Evolutionary conservation across 139 green algal genomes (phyloP), one percentile per base, ranked within the genome.

Genomic region (Nannochloris sp.): DNA sequence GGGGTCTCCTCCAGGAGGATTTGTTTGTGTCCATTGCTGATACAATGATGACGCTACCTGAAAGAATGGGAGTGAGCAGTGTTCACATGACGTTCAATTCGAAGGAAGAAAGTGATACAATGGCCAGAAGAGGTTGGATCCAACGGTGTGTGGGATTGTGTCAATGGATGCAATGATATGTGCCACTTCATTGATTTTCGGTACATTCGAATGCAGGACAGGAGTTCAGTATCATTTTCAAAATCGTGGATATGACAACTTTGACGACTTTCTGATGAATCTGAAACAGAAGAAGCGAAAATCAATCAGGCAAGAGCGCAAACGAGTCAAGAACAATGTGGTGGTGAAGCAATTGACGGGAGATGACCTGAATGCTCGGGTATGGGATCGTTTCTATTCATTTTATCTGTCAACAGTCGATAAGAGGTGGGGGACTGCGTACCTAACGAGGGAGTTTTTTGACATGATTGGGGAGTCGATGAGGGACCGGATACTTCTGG

Each of bases 381-480:
- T 86, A 56, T 96, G 88, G 90, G 90, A 95, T 53, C 56, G 60
- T 12, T 95, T 96, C 58, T 91, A 91, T 66, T 12, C 48, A 3
- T 91, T 89, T 57, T 93, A 94, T 64, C 44, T 66, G 14, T 80
- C 85, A 67, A 90, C 83, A 34, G 83, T 81, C 61, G 83, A 89
- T 49, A 57, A 67, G 23, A 87, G 88, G 62, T 96, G 88, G 87
- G 91, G 91, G 43, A 67, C 68, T 7, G 73, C 83, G 5, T 97
- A 97, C 70, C 71, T 97, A 18, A 97, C 76, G 12, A 57, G 78
- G 1, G 78, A 90, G 4, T 97, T 97, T 78, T 97, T 96, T 58
- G 60, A 82, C 11, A 66, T 67, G 40, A 60, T 96, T 51, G 80
- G 85, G 0, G 74, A 87, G 57, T 40, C 25, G 2, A 83, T 95